Percentiles rank a stretch among this genome's conserved stretches.
Conservation (phyloP, 305 asterid species). For the Fraxinus floribunda region DNA sequence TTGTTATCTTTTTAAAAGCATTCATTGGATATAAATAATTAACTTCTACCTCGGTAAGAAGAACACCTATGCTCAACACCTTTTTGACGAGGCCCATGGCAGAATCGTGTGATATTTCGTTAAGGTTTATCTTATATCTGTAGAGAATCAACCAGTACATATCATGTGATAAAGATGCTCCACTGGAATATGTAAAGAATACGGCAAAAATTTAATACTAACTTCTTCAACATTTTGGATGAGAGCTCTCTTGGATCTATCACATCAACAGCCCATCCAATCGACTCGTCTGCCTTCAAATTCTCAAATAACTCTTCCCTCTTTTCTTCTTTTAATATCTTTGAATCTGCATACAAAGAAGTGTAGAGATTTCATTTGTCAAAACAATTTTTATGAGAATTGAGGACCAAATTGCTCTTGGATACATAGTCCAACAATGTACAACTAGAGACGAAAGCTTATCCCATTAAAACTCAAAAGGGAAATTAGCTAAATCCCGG, state of each 20-base stretch:
- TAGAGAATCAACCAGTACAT: slow-evolving; percentile 23
- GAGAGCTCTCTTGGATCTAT: slow-evolving; percentile 93
- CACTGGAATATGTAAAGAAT: background rate
- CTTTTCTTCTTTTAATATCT: slow-evolving; percentile 86
- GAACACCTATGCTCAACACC: slow-evolving; percentile 71
- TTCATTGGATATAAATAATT: background rate
- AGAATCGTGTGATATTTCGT: slow-evolving; percentile 89
- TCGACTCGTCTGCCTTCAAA: slow-evolving; percentile 69
- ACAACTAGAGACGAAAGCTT: background rate
- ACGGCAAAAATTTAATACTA: slow-evolving; percentile 19
- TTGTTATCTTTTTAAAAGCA: background rate
- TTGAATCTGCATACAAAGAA: slow-evolving; percentile 60
- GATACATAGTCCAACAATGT: background rate
- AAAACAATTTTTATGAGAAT: background rate
- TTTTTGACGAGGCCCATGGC: slow-evolving; percentile 81
- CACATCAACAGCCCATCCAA: slow-evolving; percentile 93
- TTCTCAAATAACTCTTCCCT: slow-evolving; percentile 89
- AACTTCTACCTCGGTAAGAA: slow-evolving; percentile 69
- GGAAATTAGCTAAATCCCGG: background rate
- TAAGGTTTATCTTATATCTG: slow-evolving; percentile 84
- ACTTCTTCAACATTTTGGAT: slow-evolving; percentile 88
- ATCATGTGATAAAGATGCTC: slow-evolving; percentile 16
- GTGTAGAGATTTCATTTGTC: background rate
- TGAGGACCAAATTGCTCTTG: background rate
- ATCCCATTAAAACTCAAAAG: background rate